These are phyloP conservation scores for Eleusine indica DNA, from an alignment of 176 grass and related monocot genomes.

Conservation along the genomic window DNA sequence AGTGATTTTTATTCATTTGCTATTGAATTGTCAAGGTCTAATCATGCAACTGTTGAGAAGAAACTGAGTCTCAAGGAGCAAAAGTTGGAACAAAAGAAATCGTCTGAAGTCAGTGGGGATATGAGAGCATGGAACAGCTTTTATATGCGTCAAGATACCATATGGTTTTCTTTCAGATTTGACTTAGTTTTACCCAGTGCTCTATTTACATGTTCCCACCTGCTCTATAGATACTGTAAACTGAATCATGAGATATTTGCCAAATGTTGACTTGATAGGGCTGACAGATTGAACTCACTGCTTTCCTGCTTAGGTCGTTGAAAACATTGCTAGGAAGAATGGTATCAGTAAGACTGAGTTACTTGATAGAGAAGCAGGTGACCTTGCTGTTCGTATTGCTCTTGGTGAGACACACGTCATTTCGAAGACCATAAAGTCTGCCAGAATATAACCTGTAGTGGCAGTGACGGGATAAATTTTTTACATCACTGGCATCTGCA, in stretches of 20 bases:
- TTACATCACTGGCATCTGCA: too few species aligned
- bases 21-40: constrained; percentile 59
- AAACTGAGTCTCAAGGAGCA: constrained; percentile 86
- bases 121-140: constrained; percentile 91
- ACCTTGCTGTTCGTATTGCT: constrained; percentile 79
- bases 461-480: too few species aligned
- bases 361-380: constrained; percentile 88
- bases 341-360: constrained; percentile 87
- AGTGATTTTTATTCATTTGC: constrained; percentile 24
- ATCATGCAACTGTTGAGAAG: constrained; percentile 41
- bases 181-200: constrained; percentile 25
- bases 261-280: constrained; percentile 10
- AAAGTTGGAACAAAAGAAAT: constrained; percentile 82
- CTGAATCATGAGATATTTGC: constrained; percentile 8
- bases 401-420: constrained; percentile 89
- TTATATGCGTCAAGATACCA: constrained; percentile 89
- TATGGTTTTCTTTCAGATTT: constrained; percentile 49
- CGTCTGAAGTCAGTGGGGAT: constrained; percentile 86
- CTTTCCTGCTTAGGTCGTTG: constrained; percentile 64
- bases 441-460: too few species aligned
- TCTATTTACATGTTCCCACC: background rate
- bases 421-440: constrained; percentile 53
- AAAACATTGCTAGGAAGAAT: constrained; percentile 92
- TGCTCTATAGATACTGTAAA: background rate
- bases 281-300: constrained; percentile 12